Evolutionary conservation across 2,329 filamentous ascomycete genomes (phyloP).

Genomic region (Pseudopyricularia javanii): DNA sequence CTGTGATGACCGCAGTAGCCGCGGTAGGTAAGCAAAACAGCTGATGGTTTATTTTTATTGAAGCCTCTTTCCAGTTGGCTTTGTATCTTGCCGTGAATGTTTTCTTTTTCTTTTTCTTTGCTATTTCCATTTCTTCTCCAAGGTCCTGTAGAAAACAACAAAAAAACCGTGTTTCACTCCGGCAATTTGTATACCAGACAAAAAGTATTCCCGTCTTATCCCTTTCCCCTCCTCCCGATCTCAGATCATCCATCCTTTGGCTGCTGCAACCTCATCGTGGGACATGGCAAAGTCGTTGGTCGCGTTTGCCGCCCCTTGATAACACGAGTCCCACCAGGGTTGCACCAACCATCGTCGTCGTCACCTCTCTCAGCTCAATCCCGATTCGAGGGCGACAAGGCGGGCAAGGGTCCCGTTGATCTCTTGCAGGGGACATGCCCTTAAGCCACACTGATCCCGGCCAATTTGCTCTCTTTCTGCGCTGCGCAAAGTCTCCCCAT

Average conservation of each 20-base stretch:
- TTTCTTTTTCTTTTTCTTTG: too few species aligned
- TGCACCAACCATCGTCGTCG: background rate
- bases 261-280: background rate
- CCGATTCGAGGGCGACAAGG: background rate
- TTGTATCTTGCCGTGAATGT: background rate
- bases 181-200: too few species aligned
- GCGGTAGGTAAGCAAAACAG: too few species aligned
- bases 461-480: background rate
- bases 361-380: background rate
- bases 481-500: too few species aligned
- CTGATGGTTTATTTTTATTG: background rate
- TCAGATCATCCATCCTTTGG: background rate
- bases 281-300: background rate
- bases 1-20: background rate
- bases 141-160: too few species aligned
- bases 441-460: background rate
- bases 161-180: background rate
- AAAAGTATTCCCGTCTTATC: background rate
- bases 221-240: background rate
- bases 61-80: background rate
- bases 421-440: background rate
- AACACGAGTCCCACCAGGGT: background rate
- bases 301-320: background rate
- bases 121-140: too few species aligned
- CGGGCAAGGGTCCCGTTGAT: background rate